Evolutionary conservation across 129 eudicot genomes (phyloP), one percentile per base, ranked within the genome.

Genomic region (Chrysanthemum makinoi): DNA sequence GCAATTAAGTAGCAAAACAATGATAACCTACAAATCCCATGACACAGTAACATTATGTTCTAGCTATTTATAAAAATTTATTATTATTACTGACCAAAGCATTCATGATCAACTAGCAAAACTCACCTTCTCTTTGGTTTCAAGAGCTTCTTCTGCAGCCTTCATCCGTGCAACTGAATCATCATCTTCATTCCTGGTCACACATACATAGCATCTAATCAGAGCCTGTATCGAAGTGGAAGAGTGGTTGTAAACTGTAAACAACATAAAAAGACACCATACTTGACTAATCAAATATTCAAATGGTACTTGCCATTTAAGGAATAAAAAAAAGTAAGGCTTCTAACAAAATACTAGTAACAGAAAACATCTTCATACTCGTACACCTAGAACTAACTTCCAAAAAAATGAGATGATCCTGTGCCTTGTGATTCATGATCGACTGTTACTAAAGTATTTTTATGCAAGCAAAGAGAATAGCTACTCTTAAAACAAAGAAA

Each of bases 91-190:
- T 55, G 26, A 60, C 56, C 11, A 61, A 54, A 69, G 24, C 47
- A 62, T 46, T 49, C 67, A 59, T 66, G 39, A 56, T 4, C 53
- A 39, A 15, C 50, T 35, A 51, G 43, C 33, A 39, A 14, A 8
- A 39, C 44, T 17, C 61, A 89, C 96, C 90, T 89, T 89, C 44
- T 87, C 88, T 80, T 95, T 95, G 39, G 87, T 79, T 83, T 83
- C 89, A 82, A 90, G 83, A 6, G 88, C 87, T 72, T 88, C 94
- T 72, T 82, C 96, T 67, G 93, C 85, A 55, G 96, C 97, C 78
- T 78, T 87, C 99, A 90, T 95, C 68, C 52, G 88, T 71, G 89
- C 91, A 51, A 95, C 65, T 70, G 99, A 75, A 75, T 90, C 99
- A 84, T 78, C 81, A 64, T 77, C 79, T 43, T 80, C 87, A 55